Evolutionary conservation across 768 basidiomycete genomes (phyloP), one percentile per base, ranked within the genome.

Genomic region (Tulasnella calospora): DNA sequence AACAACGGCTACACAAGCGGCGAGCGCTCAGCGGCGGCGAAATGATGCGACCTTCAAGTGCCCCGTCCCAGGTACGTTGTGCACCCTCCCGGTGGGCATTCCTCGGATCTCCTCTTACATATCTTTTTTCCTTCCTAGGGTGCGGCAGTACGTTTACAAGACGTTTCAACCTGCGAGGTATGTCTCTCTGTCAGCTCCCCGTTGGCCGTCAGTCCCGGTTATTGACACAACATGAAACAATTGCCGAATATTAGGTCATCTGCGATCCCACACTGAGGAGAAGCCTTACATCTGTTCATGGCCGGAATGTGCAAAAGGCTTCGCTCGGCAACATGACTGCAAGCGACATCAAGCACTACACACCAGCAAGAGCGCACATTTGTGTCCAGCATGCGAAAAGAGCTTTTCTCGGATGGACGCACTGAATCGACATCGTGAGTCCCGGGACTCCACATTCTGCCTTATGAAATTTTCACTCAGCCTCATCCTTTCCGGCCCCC

Each of bases 81-180:
- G 33, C 61, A 27, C 61, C 15, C 61, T 33, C 33, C 30, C 27
- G 15, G 27, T 30, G 61, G 61, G 61, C 61, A 35, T 67, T 67
- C 61, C 61, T 67, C 61, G 61, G 61, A 67, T 67, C 61, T 35
- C 61, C 44, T 67, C 30, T 67, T 10, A 67, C 61, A 67, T 67
- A 30, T 10, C 30, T 3, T 19, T 35, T 30, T 17, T 35, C 15
- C 15, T 55, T 40, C 33, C 4, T 67, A 67, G 61, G 95, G 17
- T 98, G 96, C 86, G 95, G 94, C 69, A 95, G 94, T 84, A 97
- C 96, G n/a, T 98, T 98, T 85, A 98, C 96, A 82, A 90, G 94
- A 83, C 89, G 94, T 78, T 95, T 95, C 86, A 95, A 95, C 85
- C 84, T 95, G 76, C 86, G 92, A 89, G 94, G 94, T 94, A 80